Evolutionary conservation across 495 filamentous ascomycete species (phyloP).

Genomic region (Neurospora africana): DNA sequence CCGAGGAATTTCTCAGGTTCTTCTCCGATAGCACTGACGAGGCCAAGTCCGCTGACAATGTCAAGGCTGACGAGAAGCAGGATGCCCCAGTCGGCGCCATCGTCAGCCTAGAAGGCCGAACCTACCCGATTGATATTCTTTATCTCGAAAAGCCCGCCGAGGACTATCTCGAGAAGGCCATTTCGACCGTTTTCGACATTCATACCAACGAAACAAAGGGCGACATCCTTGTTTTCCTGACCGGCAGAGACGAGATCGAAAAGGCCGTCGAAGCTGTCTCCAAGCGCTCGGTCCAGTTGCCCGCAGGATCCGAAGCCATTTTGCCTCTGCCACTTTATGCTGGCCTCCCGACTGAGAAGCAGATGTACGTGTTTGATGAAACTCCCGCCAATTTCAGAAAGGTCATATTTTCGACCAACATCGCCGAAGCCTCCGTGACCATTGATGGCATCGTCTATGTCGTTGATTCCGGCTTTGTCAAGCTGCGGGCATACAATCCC

Average conservation of each 20-base stretch:
- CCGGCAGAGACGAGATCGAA: constrained; percentile 91
- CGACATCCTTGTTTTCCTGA: constrained; percentile 87
- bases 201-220: constrained; percentile 80
- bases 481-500: constrained; percentile 81
- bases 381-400: constrained; percentile 79
- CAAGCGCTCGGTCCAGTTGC: constrained; percentile 66
- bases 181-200: constrained; percentile 88
- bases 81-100: constrained; percentile 50
- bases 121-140: constrained; percentile 83
- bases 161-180: constrained; percentile 78
- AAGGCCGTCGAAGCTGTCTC: constrained; percentile 64
- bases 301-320: constrained; percentile 56
- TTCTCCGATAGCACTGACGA: constrained; percentile 48
- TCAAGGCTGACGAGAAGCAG: constrained; percentile 31
- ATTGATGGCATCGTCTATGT: constrained; percentile 92
- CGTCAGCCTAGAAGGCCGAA: constrained; percentile 81
- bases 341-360: constrained; percentile 77
- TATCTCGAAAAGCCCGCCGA: constrained; percentile 74
- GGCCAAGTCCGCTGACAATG: constrained; percentile 32
- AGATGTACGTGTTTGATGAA: constrained; percentile 86
- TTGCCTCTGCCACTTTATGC: constrained; percentile 80
- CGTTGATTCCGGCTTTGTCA: constrained; percentile 86
- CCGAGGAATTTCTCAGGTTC: constrained; percentile 77
- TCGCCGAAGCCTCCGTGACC: constrained; percentile 90
- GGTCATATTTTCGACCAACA: constrained; percentile 90